Evolutionary conservation across 2,329 filamentous ascomycete species (phyloP).

Genomic region (Paracamarosporium sp.): DNA sequence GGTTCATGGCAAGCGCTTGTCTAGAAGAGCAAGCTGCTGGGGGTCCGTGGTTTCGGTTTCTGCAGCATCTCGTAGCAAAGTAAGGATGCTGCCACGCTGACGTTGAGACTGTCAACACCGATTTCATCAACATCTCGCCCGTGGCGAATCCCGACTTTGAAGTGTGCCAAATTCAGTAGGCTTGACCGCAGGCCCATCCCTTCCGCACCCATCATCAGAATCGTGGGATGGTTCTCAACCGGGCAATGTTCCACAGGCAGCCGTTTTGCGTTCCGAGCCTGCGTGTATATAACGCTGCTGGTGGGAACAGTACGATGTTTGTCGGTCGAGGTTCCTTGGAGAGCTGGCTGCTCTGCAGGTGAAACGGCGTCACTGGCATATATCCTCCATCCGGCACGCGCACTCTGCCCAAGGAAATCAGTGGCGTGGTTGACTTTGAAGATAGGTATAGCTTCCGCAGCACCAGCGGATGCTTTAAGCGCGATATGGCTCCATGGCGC

Average conservation of each 20-base stretch:
- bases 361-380: constrained; percentile 70
- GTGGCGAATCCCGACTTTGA: constrained; percentile 67
- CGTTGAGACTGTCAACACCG: constrained; percentile 87
- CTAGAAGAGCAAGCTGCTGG: constrained; percentile 33
- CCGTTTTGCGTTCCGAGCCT: constrained; percentile 25
- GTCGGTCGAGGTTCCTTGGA: constrained; percentile 23
- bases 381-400: constrained; percentile 77
- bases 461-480: constrained; percentile 87
- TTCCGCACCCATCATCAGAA: constrained; percentile 70
- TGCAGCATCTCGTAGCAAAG: constrained; percentile 74
- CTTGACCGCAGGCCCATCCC: constrained; percentile 33
- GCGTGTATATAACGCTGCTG: constrained; percentile 32
- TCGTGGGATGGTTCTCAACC: constrained; percentile 63
- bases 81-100: constrained; percentile 84
- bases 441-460: constrained; percentile 79
- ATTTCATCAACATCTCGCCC: constrained; percentile 55
- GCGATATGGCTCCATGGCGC: constrained; percentile 78
- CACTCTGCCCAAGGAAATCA: constrained; percentile 73
- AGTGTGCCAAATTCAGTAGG: constrained; percentile 65
- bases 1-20: constrained; percentile 10
- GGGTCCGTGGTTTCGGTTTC: constrained; percentile 27
- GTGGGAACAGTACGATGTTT: background rate
- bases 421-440: constrained; percentile 72
- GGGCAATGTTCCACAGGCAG: constrained; percentile 33
- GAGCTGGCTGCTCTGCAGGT: constrained; percentile 35